phyloP scores from a whole-genome alignment of 2,329 filamentous ascomycete genomes.

The Fusarium nanum region DNA sequence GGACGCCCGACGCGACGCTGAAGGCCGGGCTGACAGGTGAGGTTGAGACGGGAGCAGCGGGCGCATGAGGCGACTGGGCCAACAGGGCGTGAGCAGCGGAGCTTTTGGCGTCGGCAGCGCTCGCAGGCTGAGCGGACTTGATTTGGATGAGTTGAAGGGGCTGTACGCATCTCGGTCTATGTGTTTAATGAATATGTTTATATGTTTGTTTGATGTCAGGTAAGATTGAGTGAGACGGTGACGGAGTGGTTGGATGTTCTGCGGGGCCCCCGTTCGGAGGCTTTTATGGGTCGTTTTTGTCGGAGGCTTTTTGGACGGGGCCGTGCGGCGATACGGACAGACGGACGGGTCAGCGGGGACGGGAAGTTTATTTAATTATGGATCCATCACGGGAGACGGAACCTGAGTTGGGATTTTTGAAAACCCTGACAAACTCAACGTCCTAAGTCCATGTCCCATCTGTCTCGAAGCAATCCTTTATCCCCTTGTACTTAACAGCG shows the following conservation, averaged over 20 bases:
- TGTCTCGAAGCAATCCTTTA: too few relatives aligned
- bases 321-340: not conserved
- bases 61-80: constrained; percentile 41
- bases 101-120: constrained; percentile 50
- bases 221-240: not conserved
- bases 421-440: too few relatives aligned
- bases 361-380: not conserved
- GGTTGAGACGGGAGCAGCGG: constrained; percentile 46
- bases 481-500: too few relatives aligned
- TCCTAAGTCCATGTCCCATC: too few relatives aligned
- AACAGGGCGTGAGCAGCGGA: constrained; percentile 47
- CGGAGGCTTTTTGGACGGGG: constrained; percentile 6
- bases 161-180: constrained; percentile 30
- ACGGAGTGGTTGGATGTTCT: not conserved
- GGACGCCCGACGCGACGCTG: constrained; percentile 51
- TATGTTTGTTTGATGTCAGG: not conserved
- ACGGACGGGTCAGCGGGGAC: not conserved
- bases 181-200: not conserved
- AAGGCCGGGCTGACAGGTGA: constrained; percentile 46
- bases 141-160: constrained; percentile 43
- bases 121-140: constrained; percentile 51
- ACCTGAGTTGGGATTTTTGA: too few relatives aligned
- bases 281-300: not conserved
- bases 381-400: not conserved
- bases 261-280: constrained; percentile 5